Base-by-base conservation (phyloP, 352 stramenopile genomes). In the Phytophthora cryptogea region DNA sequence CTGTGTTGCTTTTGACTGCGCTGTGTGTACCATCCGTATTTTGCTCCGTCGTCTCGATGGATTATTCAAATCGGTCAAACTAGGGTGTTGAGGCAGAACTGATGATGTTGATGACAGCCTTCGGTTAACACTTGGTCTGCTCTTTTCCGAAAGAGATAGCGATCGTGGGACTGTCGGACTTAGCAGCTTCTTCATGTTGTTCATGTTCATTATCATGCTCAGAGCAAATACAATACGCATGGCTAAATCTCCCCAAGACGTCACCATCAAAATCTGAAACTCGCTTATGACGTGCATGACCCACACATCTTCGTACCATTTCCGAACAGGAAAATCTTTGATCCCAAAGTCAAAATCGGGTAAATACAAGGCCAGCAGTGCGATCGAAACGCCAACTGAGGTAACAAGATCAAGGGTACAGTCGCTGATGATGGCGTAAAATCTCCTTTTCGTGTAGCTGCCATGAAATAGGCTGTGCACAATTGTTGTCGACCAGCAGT, bases 261-360 rank as follows among this genome's bases (percentile, higher is more conserved):
- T 41, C 8, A 82, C 72, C 8, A 79, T 35, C 20, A 79, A 46
- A 30, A 88, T 58, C 39, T 69, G 63, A 44, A 86, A 76, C n/a
- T 86, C 73, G 40, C 69, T 81, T 31, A 74, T 67, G 2, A 64
- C 64, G 33, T 78, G 61, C 14, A 74, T 64, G 5, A 71, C 62
- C 75, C 73, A 83, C 7, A 43, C 37, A 43, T 86, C 67, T 23
- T 72, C 55, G 41, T 72, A 84, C 76, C 76, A 88, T 36, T 73
- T 76, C 4, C 48, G 14, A 27, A 60, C 47, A 2, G 54, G 54
- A 32, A 72, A 80, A 5, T 51, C 60, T 13, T 58, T 41, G 0
- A 42, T 66, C 0, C 31, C 8, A 9, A 48, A 43, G n/a, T 70
- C 45, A 17, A 69, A 68, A 37, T 75, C 54, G 13, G 48, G 33